Conservation (phyloP, 768 basidiomycete species). For the Austroboletus eburneus region DNA sequence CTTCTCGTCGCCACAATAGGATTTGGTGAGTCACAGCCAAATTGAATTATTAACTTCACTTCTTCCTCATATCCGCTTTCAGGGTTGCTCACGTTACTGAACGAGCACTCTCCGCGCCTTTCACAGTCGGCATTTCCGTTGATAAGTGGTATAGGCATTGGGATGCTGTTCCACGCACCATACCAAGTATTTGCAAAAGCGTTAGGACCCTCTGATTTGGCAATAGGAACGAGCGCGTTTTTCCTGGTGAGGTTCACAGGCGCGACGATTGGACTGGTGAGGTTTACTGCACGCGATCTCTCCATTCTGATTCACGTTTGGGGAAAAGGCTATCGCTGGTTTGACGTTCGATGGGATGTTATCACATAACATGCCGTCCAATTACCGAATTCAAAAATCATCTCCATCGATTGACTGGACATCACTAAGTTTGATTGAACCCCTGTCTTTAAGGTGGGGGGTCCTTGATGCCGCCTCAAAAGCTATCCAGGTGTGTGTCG, state of each 20-base stretch:
- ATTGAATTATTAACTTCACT: conserved; percentile 1
- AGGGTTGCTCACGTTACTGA: conserved; percentile 67
- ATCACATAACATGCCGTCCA: conserved; percentile 45
- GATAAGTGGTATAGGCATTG: conserved; percentile 71
- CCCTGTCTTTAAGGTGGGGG: conserved; percentile 40
- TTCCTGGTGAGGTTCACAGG: conserved; percentile 87
- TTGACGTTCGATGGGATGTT: conserved; percentile 63
- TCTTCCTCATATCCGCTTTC: conserved; percentile 14
- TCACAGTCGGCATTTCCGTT: conserved; percentile 58
- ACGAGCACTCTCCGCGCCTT: conserved; percentile 44
- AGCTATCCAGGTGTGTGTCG: conserved; percentile 54
- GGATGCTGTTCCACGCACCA: conserved; percentile 83
- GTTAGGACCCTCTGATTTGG: conserved; percentile 61
- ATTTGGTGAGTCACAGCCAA: conserved; percentile 50
- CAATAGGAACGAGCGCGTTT: conserved; percentile 80
- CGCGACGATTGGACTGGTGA: conserved; percentile 75
- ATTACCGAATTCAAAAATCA: conserved; percentile 38
- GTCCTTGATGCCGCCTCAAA: conserved; percentile 52
- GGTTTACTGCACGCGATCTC: conserved; percentile 22
- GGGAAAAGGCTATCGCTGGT: conserved; percentile 64
- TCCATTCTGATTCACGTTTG: conserved; percentile 14
- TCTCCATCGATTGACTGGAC: conserved; percentile 53
- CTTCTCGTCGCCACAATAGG: conserved; percentile 64
- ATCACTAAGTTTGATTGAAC: conserved; percentile 43
- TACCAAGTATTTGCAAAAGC: conserved; percentile 75